Base-by-base conservation (phyloP, 202 grass and related monocot genomes). In the Carex arenaria region DNA sequence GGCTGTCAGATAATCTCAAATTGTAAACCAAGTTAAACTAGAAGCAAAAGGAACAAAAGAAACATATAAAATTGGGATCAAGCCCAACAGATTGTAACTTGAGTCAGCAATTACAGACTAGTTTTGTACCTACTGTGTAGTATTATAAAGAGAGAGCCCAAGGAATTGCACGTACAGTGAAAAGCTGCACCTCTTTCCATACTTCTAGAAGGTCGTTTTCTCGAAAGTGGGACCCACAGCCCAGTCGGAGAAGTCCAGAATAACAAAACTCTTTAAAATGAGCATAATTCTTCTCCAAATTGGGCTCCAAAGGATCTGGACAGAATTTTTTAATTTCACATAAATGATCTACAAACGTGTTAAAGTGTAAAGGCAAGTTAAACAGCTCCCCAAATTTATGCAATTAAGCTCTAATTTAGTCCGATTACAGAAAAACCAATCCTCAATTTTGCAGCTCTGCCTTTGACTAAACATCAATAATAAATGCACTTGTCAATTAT, bases 221-320 rank as follows among this genome's bases (percentile, higher is more conserved):
- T 88, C 89, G 85, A 61, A 91, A 89, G 0, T 31, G 22, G 15
- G 82, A 52, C 61, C 67, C 78, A 92, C 89, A 95, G 36, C 88
- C 93, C 77, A 99, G 85, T 64, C 81, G 87, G 67, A 77, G 79
- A 78, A 99, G 86, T 80, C 88, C 93, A 57, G 88, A 90, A 63
- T 84, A 34, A 13, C 88, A 82, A 40, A 94, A 95, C 81, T 93
- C 89, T 92, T 90, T 92, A 62, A 99, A 99, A 77, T 88, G 88
- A 54, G 78, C 17, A 82, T 92, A 95, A 49, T 92, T 95, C 59
- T 66, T 42, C 28, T 64, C 47, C 80, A 49, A 32, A 13, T 4
- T 7, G 15, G 72, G 47, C 71, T 76, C 72, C 13, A 4, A 10
- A 57, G 12, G 72, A 77, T 36, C 73, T 77, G 53, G 0, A n/a